Base-by-base conservation (phyloP, 805 yeast species). In the Diddensiella santjacobensis region DNA sequence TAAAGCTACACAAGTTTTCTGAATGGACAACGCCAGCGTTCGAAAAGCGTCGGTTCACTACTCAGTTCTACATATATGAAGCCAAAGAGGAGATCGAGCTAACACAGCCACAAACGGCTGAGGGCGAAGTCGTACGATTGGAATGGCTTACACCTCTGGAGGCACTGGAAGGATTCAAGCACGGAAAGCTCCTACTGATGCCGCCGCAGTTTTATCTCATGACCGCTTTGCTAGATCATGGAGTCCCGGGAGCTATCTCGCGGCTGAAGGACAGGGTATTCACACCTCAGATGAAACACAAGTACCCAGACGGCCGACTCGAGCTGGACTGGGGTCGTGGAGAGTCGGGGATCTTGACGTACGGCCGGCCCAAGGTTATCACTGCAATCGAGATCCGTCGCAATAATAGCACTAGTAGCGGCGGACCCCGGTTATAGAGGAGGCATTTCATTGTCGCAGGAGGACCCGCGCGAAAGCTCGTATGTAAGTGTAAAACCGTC, bases 121-220 rank as follows among this genome's bases (percentile, higher is more conserved):
- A 43, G 13, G 18, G 31, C 24, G 55, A 49, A 33, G 55, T 47
- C 3, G 49, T 40, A 29, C 31, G 33, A 17, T 36, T 63, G 17
- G 59, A 58, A 17, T 63, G 68, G 68, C 17, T 59, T 39, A 51
- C 54, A 2, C 64, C 68, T 3, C 20, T 36, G 5, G 52, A 56
- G 26, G 57, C 56, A 4, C 41, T 62, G 30, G 54, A 45, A 8
- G 44, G 42, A 39, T 62, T 58, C 47, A n/a, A 47, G 8, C 36
- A 35, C 3, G 59, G 60, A 2, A 38, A 48, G 15, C 43, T 63
- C 30, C 37, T 44, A 3, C 48, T 63, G 33, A 54, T 58, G 50
- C 68, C 68, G 2, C 68, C 68, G 2, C 68, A 63, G 53, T 63
- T 54, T 50, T 62, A 59, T 40, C 22, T 63, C 2, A 36, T 58